A percentile compares a stretch with the other conserved stretches of the same genome.
phyloP scores from a whole-genome alignment of 305 asterid genomes.

The Fraxinus velutina region DNA sequence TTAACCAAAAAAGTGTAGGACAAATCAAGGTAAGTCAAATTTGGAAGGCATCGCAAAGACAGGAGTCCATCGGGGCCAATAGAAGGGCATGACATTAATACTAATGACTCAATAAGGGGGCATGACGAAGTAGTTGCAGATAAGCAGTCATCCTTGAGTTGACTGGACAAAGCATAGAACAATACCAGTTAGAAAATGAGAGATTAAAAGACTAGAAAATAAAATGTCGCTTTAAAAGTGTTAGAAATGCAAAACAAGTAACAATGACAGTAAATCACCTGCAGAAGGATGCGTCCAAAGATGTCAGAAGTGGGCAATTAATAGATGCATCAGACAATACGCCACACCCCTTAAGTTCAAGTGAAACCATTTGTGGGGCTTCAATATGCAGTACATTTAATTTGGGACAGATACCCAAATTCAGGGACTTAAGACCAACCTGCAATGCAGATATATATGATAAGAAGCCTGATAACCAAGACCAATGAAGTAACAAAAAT shows the following conservation, averaged over 20 bases:
- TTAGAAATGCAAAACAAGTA: slow-evolving; percentile 1
- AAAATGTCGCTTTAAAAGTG: background rate
- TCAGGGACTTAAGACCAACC: slow-evolving; percentile 91
- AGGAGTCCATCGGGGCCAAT: slow-evolving; percentile 78
- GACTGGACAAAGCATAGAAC: slow-evolving; percentile 49
- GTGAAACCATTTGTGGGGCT: slow-evolving; percentile 83
- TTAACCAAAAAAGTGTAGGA: slow-evolving; percentile 84
- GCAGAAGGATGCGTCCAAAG: slow-evolving; percentile 99
- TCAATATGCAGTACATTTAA: slow-evolving; percentile 64
- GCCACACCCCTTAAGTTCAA: slow-evolving; percentile 97
- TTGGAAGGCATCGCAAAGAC: slow-evolving; percentile 59
- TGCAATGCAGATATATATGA: slow-evolving; percentile 29
- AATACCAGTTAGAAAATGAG: slow-evolving; percentile 4
- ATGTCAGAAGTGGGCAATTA: slow-evolving; percentile 73
- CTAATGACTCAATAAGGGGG: slow-evolving; percentile 58
- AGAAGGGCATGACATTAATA: slow-evolving; percentile 81
- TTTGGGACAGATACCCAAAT: slow-evolving; percentile 97
- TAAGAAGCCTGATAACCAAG: slow-evolving; percentile 1
- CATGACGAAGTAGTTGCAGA: slow-evolving; percentile 81
- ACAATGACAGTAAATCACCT: slow-evolving; percentile 41
- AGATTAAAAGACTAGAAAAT: background rate
- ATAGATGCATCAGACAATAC: slow-evolving; percentile 78
- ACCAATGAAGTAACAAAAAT: background rate
- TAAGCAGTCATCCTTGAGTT: slow-evolving; percentile 84
- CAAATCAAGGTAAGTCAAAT: slow-evolving; percentile 77